These are phyloP conservation scores for Roridomyces roridus DNA, from an alignment of 768 basidiomycete species.

Conservation along the genomic window DNA sequence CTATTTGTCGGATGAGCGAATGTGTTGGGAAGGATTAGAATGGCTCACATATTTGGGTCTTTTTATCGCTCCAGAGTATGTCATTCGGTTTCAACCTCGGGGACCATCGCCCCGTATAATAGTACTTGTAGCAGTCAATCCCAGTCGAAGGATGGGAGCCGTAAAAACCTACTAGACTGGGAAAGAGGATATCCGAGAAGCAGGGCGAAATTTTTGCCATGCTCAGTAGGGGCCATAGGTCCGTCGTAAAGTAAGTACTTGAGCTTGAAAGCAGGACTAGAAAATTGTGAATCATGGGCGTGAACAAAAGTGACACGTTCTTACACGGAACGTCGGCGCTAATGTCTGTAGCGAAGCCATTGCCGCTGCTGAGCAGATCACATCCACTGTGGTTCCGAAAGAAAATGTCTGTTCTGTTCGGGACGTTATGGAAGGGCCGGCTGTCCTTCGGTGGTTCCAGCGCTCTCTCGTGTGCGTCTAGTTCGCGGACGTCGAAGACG, in stretches of 20 bases:
- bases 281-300: not conserved
- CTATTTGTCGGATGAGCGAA: not conserved
- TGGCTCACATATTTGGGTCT: conserved; percentile 14
- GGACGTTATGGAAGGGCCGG: conserved; percentile 16
- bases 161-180: not conserved
- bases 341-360: conserved; percentile 11
- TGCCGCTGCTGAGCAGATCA: not conserved
- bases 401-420: conserved; percentile 11
- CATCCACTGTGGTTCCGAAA: conserved; percentile 24
- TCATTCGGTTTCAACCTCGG: not conserved
- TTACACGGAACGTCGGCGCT: conserved; percentile 13
- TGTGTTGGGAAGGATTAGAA: not conserved
- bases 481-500: conserved; percentile 18
- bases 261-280: conserved; percentile 19
- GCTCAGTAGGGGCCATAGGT: conserved; percentile 22
- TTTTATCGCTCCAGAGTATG: conserved; percentile 16
- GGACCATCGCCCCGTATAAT: conserved; percentile 9
- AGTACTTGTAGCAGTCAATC: conserved; percentile 15
- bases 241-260: conserved; percentile 24
- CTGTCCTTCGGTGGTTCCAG: not conserved
- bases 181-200: conserved; percentile 26
- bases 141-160: not conserved
- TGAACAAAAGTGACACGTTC: not conserved
- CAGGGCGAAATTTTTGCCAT: conserved; percentile 22
- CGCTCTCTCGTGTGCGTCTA: not conserved